These are phyloP conservation scores for Macadamia integrifolia DNA, from an alignment of 164 flowering plant genomes.

Conservation along the genomic window DNA sequence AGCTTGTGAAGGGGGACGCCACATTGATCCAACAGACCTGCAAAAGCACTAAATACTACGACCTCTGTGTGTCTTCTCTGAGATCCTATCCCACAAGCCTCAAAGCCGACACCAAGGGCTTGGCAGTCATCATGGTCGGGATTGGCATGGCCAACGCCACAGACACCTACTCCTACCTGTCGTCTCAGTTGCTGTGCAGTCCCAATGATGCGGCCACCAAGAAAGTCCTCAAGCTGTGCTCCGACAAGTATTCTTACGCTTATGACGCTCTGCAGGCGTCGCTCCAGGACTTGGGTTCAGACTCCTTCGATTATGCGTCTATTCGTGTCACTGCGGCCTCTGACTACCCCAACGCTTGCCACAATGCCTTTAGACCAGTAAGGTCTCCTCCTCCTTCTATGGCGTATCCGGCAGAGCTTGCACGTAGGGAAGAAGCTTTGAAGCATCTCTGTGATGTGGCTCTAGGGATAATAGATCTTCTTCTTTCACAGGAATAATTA, in stretches of 20 bases:
- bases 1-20: conserved; percentile 12
- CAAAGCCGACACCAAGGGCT: conserved; percentile 40
- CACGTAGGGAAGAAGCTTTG: conserved; percentile 41
- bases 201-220: conserved; percentile 20
- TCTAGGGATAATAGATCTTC: conserved; percentile 44
- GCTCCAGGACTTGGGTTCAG: conserved; percentile 29
- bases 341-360: conserved; percentile 64
- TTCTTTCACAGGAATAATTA: conserved; percentile 4
- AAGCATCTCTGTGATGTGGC: conserved; percentile 57
- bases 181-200: conserved; percentile 22
- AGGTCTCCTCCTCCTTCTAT: conserved; percentile 27
- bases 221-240: conserved; percentile 42
- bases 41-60: conserved; percentile 43
- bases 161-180: conserved; percentile 37
- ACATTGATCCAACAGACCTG: conserved; percentile 42
- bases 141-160: conserved; percentile 45
- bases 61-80: conserved; percentile 51
- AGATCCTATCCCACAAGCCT: conserved; percentile 42
- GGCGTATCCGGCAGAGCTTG: conserved; percentile 47
- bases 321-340: conserved; percentile 47
- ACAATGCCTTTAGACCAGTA: conserved; percentile 32
- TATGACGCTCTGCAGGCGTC: conserved; percentile 38
- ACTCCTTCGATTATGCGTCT: conserved; percentile 52
- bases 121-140: conserved; percentile 43
- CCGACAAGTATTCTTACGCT: conserved; percentile 42